Conservation (phyloP, 78 protist genomes). For the Dictyostelium intermedium region DNA sequence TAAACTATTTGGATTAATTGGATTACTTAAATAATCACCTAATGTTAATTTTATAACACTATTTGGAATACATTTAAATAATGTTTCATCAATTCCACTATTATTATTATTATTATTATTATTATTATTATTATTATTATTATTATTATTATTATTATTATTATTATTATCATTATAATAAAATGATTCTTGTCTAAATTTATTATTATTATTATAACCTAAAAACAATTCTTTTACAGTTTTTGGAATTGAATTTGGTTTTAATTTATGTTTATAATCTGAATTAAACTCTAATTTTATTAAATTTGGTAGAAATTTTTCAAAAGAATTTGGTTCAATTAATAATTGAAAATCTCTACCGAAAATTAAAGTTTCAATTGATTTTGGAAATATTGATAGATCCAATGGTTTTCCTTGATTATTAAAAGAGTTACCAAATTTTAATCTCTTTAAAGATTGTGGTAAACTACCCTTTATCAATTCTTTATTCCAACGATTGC, state of each 20-base stretch:
- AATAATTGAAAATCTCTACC: neutral
- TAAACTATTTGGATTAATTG: neutral
- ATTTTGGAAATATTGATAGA: neutral
- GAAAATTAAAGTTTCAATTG: neutral
- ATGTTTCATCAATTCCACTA: neutral
- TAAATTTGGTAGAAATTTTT: neutral
- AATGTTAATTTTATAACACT: neutral
- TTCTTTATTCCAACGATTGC: neutral
- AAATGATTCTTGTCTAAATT: neutral
- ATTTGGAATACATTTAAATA: neutral
- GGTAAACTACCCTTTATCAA: neutral
- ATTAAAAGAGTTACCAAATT: neutral
- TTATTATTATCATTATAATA: neutral
- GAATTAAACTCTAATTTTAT: neutral
- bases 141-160: neutral
- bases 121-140: neutral
- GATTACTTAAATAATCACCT: neutral
- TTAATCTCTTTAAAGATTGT: neutral
- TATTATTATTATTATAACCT: neutral
- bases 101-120: slow-evolving; percentile 5
- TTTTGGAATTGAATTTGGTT: neutral
- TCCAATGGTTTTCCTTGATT: neutral
- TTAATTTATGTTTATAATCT: neutral
- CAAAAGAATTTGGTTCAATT: neutral
- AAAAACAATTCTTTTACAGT: neutral